Conservation (phyloP, 768 basidiomycete species). For the Baorangia bicolor region DNA sequence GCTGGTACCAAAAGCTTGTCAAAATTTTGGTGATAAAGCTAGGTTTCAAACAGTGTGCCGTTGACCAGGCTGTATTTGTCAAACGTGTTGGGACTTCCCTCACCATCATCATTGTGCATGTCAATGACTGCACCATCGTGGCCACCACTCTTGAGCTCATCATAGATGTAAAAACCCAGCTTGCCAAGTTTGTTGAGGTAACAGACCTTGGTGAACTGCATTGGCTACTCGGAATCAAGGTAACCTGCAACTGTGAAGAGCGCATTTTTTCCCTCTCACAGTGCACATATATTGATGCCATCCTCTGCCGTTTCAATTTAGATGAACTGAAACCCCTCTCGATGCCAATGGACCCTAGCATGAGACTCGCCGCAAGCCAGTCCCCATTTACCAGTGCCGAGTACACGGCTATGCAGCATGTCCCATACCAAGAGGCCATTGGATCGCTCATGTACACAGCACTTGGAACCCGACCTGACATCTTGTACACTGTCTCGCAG, state of each 20-base stretch:
- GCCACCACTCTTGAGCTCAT: too few relatives aligned
- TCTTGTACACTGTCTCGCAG: not conserved
- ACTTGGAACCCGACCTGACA: not conserved
- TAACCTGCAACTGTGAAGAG: not conserved
- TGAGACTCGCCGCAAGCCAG: constrained; percentile 19
- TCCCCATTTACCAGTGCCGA: constrained; percentile 23
- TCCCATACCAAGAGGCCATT: constrained; percentile 26
- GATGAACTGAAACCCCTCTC: constrained; percentile 23
- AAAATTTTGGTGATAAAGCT: too few relatives aligned
- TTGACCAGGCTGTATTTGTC: too few relatives aligned
- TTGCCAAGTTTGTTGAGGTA: too few relatives aligned
- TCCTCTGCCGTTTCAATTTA: constrained; percentile 32
- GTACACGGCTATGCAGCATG: constrained; percentile 20
- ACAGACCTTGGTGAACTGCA: not conserved
- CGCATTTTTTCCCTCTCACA: not conserved
- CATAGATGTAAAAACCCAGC: too few relatives aligned
- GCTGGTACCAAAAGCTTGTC: too few relatives aligned
- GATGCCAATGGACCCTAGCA: constrained; percentile 33
- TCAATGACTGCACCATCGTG: too few relatives aligned
- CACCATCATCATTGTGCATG: too few relatives aligned
- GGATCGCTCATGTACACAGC: not conserved
- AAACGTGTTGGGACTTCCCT: too few relatives aligned
- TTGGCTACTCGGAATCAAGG: constrained; percentile 10
- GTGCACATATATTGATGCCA: constrained; percentile 29
- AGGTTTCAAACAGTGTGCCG: too few relatives aligned